Evolutionary conservation across 2,329 filamentous ascomycete species (phyloP), one percentile per base, ranked within the genome.

Genomic region (Trichoderma sp.): DNA sequence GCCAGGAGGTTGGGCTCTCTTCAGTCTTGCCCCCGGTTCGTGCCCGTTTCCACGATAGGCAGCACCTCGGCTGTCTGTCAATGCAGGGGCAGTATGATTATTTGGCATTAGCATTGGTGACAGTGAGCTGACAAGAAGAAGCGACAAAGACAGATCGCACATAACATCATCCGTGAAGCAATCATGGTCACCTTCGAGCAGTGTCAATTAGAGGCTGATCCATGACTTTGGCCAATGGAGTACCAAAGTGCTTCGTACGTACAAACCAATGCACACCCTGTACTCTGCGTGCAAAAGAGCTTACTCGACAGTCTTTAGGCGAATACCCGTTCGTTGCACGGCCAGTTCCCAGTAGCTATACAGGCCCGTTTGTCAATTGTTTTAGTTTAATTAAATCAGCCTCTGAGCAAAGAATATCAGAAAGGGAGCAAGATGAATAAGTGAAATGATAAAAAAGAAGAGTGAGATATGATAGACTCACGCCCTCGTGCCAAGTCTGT

Each of bases 21-120:
- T 68, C 53, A 34, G 34, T 65, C 61, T 64, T 34, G 47, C 28
- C 55, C 34, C 57, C 39, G 55, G 70, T 23, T 68, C 43, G 64
- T 68, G 64, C 70, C 55, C 20, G 26, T 68, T 57, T 71, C 20
- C 36, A 50, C 47, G 36, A 47, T 57, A 70, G 53, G 61, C 64
- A 70, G n/a, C 58, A 57, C 59, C 15, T 53, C 43, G 57, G 68
- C 9, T 55, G 47, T 28, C 32, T 23, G 15, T 34, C 47, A 50
- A 39, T 39, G 36, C 58, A 70, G 59, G 68, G 68, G 68, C 58
- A 36, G 28, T 47, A 20, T 8, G 4, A n/a, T 8, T 28, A 43
- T 39, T 23, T 3, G 12, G 66, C 15, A 23, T 59, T 20, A 47
- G 43, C 43, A 47, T n/a, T 47, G 17, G 17, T n/a, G 4, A 47